phyloP scores from a whole-genome alignment of 2,329 filamentous ascomycete species.

The Penicillium nordicum region DNA sequence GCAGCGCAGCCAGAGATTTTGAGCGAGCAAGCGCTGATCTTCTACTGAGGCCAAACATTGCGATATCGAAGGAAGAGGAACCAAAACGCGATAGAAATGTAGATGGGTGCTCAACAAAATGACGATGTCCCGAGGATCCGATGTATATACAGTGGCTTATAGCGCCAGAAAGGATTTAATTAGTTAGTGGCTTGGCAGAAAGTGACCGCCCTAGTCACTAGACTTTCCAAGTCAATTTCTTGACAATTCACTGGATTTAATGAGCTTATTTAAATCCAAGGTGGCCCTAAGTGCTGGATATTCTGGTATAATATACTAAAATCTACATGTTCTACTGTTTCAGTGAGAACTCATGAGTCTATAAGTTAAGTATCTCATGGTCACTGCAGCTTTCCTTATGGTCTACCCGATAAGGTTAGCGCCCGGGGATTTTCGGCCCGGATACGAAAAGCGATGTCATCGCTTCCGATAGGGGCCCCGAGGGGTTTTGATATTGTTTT shows the following conservation, averaged over 20 bases:
- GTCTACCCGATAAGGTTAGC: slow-evolving; percentile 20
- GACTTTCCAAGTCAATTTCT: neutral
- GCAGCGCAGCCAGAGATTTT: slow-evolving; percentile 16
- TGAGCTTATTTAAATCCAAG: fast-evolving
- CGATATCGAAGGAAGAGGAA: neutral
- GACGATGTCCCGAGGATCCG: slow-evolving; percentile 14
- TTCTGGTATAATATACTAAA: fast-evolving
- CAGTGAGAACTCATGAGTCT: neutral
- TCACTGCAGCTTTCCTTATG: neutral
- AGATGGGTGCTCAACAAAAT: slow-evolving; percentile 10
- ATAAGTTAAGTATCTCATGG: neutral
- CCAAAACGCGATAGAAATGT: neutral
- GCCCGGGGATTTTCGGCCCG: slow-evolving; percentile 28
- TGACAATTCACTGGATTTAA: neutral
- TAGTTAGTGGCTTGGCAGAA: neutral
- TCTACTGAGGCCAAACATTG: slow-evolving; percentile 22
- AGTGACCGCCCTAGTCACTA: neutral
- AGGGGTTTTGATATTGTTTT: neutral
- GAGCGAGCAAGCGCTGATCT: slow-evolving; percentile 19
- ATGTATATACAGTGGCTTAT: neutral
- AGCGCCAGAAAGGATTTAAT: neutral
- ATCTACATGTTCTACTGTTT: neutral
- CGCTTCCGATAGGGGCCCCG: neutral
- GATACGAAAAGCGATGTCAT: slow-evolving; percentile 3
- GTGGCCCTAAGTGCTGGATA: fast-evolving